Percentiles rank a stretch among this genome's conserved stretches.
These are phyloP conservation scores for Cyanidium caldarium DNA, from an alignment of 23 red algal genomes.

Conservation along the genomic window DNA sequence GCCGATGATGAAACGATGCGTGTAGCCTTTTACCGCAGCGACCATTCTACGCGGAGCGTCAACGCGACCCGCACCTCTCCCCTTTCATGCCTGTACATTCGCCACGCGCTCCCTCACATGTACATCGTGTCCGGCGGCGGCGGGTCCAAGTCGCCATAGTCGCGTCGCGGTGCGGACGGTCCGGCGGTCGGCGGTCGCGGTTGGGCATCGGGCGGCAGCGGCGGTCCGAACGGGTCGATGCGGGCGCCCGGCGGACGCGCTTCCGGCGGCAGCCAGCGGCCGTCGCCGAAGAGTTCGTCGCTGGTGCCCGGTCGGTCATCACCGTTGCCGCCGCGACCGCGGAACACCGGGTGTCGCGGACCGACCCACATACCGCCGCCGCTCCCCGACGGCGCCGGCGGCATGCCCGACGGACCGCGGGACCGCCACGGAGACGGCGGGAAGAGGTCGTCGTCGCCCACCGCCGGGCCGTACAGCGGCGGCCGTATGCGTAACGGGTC, in stretches of 20 bases:
- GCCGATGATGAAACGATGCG: too few species aligned
- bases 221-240: not conserved
- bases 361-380: not conserved
- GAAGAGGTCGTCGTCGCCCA: conserved; percentile 1
- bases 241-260: not conserved
- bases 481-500: not conserved
- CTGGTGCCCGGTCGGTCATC: not conserved
- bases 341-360: not conserved
- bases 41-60: too few species aligned
- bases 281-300: not conserved
- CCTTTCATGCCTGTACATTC: too few species aligned
- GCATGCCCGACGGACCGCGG: not conserved
- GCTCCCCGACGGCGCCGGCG: not conserved
- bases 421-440: too few species aligned
- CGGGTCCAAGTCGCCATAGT: not conserved
- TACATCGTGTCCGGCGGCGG: conserved; percentile 4
- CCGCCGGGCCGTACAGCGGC: too few species aligned
- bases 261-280: not conserved
- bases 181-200: not conserved
- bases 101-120: too few species aligned
- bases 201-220: not conserved
- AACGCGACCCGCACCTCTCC: too few species aligned
- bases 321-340: not conserved
- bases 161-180: not conserved
- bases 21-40: too few species aligned